Percentiles rank a stretch among this genome's conserved stretches.
These are phyloP conservation scores for Garcia nutans DNA, from an alignment of 345 rosid species.

Conservation along the genomic window DNA sequence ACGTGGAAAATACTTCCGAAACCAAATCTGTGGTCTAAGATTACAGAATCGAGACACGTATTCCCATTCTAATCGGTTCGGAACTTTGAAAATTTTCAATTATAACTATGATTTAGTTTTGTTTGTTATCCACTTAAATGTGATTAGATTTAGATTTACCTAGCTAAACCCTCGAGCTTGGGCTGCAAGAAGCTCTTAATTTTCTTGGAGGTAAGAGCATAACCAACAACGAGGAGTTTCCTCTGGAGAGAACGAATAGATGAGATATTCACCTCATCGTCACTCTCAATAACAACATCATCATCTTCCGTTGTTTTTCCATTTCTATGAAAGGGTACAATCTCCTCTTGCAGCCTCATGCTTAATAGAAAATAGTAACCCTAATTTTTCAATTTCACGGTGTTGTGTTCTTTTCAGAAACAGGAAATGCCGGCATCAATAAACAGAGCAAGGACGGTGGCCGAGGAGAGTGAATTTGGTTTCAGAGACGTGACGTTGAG, in stretches of 20 bases:
- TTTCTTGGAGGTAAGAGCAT: slow-evolving; percentile 81
- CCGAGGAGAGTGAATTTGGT: background rate
- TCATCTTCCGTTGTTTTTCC: slow-evolving; percentile 11
- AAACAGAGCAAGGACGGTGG: background rate
- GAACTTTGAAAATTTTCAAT: background rate
- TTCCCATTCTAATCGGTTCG: background rate
- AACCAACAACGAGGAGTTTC: slow-evolving; percentile 60
- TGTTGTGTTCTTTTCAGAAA: background rate
- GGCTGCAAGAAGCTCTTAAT: slow-evolving; percentile 78
- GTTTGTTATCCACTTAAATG: background rate
- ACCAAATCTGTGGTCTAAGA: background rate
- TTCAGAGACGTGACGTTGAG: background rate
- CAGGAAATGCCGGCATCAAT: background rate
- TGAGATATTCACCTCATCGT: slow-evolving; percentile 13
- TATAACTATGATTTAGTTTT: too few species aligned
- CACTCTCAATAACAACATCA: slow-evolving; percentile 4
- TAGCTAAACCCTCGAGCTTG: slow-evolving; percentile 65
- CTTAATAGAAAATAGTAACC: background rate
- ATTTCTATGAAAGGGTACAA: slow-evolving; percentile 19
- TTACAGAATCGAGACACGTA: background rate
- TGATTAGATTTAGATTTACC: slow-evolving; percentile 30
- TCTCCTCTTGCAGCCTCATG: slow-evolving; percentile 48
- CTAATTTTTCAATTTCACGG: background rate
- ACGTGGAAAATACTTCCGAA: slow-evolving; percentile 3
- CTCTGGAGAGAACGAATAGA: slow-evolving; percentile 18